A percentile compares a stretch with the other conserved stretches of the same genome.
phyloP scores from a whole-genome alignment of 495 filamentous ascomycete genomes.

The Delitschia confertaspora region DNA sequence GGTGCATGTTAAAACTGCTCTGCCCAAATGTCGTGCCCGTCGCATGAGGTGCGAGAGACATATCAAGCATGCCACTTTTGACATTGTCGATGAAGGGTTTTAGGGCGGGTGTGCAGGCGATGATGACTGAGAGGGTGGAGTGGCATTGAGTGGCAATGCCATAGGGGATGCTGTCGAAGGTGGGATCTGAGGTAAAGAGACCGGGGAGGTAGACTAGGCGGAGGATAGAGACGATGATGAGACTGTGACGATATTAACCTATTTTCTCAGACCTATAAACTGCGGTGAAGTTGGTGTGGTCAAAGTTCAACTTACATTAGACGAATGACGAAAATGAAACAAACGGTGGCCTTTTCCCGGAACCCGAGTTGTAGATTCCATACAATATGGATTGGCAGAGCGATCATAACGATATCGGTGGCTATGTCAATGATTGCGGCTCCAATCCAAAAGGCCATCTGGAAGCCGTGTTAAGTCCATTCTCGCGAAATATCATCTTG shows the following conservation, averaged over 20 bases:
- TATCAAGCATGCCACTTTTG: slow-evolving; percentile 7
- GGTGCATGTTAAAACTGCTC: slow-evolving; percentile 9
- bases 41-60: slow-evolving; percentile 4
- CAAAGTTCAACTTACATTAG: slow-evolving; percentile 8
- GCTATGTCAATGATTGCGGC: slow-evolving; percentile 4
- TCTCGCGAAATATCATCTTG: background rate
- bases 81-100: slow-evolving; percentile 14
- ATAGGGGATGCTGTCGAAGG: slow-evolving; percentile 12
- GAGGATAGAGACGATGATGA: slow-evolving; percentile 5
- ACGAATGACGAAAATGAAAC: slow-evolving; percentile 11
- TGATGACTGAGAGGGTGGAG: slow-evolving; percentile 12
- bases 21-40: slow-evolving; percentile 8
- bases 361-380: slow-evolving; percentile 2
- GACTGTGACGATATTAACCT: no score
- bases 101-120: slow-evolving; percentile 10
- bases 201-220: slow-evolving; percentile 4
- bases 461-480: background rate
- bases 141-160: slow-evolving; percentile 12
- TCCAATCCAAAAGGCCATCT: slow-evolving; percentile 11
- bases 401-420: slow-evolving; percentile 11
- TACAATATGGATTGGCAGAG: slow-evolving; percentile 9
- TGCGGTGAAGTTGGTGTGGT: no score
- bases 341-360: slow-evolving; percentile 4
- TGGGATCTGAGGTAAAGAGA: background rate
- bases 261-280: no score